Evolutionary conservation across 805 yeast genomes (phyloP).

Genomic region (Suhomyces canberraensis): DNA sequence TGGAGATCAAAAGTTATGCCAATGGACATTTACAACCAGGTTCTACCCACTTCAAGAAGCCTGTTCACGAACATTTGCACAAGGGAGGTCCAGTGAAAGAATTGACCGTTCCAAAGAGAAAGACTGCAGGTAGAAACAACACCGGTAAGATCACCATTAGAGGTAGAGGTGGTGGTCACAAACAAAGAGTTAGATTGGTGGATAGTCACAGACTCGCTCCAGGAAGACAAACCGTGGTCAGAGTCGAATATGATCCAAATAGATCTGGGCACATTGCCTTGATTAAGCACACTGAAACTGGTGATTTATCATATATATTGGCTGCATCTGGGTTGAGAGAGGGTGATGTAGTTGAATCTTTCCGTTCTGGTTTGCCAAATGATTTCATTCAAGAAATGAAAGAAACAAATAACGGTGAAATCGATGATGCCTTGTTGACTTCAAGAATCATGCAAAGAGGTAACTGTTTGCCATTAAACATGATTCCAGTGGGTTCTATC

Average conservation of each 20-base stretch:
- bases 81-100: constrained; percentile 78
- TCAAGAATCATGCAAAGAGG: constrained; percentile 89
- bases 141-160: constrained; percentile 86
- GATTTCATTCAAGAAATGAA: constrained; percentile 72
- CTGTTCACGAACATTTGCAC: constrained; percentile 82
- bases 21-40: constrained; percentile 78
- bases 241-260: constrained; percentile 95
- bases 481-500: constrained; percentile 94
- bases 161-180: constrained; percentile 97
- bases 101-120: constrained; percentile 68
- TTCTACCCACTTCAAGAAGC: constrained; percentile 82
- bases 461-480: constrained; percentile 84
- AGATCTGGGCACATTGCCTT: constrained; percentile 92
- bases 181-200: constrained; percentile 77
- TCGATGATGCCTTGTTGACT: constrained; percentile 87
- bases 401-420: constrained; percentile 61
- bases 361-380: constrained; percentile 81
- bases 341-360: constrained; percentile 88
- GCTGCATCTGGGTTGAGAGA: constrained; percentile 92
- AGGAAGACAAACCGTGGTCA: constrained; percentile 75
- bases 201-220: constrained; percentile 66
- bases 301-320: constrained; percentile 69
- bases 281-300: constrained; percentile 60
- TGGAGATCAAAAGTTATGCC: constrained; percentile 69
- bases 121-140: constrained; percentile 85